Percentiles rank a stretch among this genome's conserved stretches.
Conservation (phyloP, 352 stramenopile genomes). For the Globisporangium paroecandrum region DNA sequence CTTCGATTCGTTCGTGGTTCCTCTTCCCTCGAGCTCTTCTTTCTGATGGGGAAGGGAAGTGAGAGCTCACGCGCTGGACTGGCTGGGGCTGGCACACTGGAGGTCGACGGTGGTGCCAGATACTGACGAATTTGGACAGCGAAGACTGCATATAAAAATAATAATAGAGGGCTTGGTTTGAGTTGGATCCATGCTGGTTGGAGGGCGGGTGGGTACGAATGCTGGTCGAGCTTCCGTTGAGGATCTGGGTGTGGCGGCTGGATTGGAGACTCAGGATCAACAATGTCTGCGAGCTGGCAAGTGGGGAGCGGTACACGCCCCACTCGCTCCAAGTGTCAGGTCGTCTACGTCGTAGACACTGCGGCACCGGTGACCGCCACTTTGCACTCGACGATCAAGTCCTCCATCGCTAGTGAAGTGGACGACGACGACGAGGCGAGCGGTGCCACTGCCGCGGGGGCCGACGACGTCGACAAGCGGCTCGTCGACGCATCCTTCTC, state of each 20-base stretch:
- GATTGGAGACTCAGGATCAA: neutral
- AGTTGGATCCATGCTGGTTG: neutral
- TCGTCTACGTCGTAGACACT: conserved; percentile 18
- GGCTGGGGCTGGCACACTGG: neutral
- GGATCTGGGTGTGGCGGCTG: neutral
- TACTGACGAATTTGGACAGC: neutral
- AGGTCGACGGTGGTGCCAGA: neutral
- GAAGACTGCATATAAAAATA: neutral
- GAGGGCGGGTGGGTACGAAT: neutral
- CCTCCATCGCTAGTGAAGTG: neutral
- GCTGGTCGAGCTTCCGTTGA: neutral
- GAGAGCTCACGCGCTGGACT: neutral
- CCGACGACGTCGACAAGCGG: conserved; percentile 1
- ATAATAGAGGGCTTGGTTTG: neutral
- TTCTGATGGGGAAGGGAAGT: neutral
- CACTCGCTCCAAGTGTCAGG: neutral
- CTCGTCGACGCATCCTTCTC: neutral
- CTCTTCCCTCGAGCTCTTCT: neutral
- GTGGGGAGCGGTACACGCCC: no score
- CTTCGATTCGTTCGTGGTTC: neutral
- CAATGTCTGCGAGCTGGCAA: neutral
- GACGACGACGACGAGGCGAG: neutral
- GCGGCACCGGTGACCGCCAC: conserved; percentile 8
- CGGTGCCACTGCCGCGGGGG: neutral
- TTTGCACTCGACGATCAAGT: conserved; percentile 14